These are phyloP conservation scores for Talaromyces amestolkiae DNA, from an alignment of 2,329 filamentous ascomycete species.

Conservation along the genomic window DNA sequence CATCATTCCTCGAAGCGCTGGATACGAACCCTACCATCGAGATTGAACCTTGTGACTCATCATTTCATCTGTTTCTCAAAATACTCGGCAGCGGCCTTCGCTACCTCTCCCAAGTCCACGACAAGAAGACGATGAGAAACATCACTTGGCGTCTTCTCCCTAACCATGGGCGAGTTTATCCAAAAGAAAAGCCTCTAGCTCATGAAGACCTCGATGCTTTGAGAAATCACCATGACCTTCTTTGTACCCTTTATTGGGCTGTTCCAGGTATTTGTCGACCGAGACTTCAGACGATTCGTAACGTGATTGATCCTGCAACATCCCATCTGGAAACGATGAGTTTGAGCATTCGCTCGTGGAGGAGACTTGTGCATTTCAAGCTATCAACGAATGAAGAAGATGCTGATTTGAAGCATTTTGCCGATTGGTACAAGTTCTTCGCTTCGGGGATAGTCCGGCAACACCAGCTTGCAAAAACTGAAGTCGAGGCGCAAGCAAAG, in stretches of 20 bases:
- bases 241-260: conserved; percentile 59
- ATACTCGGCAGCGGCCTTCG: conserved; percentile 52
- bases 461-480: conserved; percentile 55
- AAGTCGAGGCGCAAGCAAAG: conserved; percentile 55
- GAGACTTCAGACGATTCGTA: conserved; percentile 50
- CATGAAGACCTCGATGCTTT: conserved; percentile 57
- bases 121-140: conserved; percentile 55
- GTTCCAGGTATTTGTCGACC: conserved; percentile 55
- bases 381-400: conserved; percentile 52
- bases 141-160: conserved; percentile 59
- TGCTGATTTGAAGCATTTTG: conserved; percentile 48
- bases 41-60: conserved; percentile 49
- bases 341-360: conserved; percentile 58
- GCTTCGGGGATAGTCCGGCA: conserved; percentile 53
- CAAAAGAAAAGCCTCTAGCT: conserved; percentile 55
- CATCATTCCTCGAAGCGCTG: conserved; percentile 53
- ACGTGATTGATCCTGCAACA: conserved; percentile 55
- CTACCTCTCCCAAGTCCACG: conserved; percentile 46
- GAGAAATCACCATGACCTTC: conserved; percentile 61
- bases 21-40: conserved; percentile 45
- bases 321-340: conserved; percentile 61
- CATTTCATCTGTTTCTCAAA: conserved; percentile 61
- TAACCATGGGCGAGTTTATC: conserved; percentile 60
- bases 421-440: conserved; percentile 56
- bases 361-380: conserved; percentile 57